Evolutionary conservation across 495 filamentous ascomycete species (phyloP), one percentile per base, ranked within the genome.

Genomic region (Daldinia caldariorum): DNA sequence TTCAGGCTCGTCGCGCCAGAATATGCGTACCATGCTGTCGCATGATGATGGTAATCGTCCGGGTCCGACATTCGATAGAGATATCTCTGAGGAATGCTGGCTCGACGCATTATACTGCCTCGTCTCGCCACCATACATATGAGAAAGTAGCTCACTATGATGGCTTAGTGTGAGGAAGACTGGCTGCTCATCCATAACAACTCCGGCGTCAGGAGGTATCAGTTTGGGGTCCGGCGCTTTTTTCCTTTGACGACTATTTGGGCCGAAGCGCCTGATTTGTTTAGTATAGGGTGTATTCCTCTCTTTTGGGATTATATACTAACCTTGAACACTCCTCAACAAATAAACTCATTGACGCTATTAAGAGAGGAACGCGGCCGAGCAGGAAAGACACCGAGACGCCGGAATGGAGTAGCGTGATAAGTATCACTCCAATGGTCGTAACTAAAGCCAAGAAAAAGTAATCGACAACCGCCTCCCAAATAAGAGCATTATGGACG

Each of bases 31-130:
- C 38, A 69, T 61, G 1, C 58, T 72, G 39, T 69, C 74, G 50
- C 63, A 68, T 6, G 72, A 74, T n/a, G 66, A 72, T 3, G 74
- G 74, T 5, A 76, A 29, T 20, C 60, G 71, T 56, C 73, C 74
- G 16, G 50, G 35, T 53, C 31, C 53, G 20, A 22, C 16, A 37
- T 43, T 63, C 26, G 68, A 62, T 5, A 76, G n/a, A 2, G 72
- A 77, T 18, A 77, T 73, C 6, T 74, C 74, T 7, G 74, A 76
- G 6, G 69, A 63, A 18, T 51, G 49, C 18, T 73, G 70, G 26
- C 74, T 76, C 10, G 63, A 55, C 37, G 41, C 57, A 18, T 47
- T 26, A 34, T 67, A 72, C 43, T 53, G 57, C 32, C 58, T 53
- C 43, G n/a, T 60, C 49, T 65, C 60, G 7, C 64, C 69, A 32